Percentiles rank a stretch among this genome's conserved stretches.
Evolutionary conservation across 2,329 filamentous ascomycete genomes (phyloP).

Genomic region (Onygenales sp.): DNA sequence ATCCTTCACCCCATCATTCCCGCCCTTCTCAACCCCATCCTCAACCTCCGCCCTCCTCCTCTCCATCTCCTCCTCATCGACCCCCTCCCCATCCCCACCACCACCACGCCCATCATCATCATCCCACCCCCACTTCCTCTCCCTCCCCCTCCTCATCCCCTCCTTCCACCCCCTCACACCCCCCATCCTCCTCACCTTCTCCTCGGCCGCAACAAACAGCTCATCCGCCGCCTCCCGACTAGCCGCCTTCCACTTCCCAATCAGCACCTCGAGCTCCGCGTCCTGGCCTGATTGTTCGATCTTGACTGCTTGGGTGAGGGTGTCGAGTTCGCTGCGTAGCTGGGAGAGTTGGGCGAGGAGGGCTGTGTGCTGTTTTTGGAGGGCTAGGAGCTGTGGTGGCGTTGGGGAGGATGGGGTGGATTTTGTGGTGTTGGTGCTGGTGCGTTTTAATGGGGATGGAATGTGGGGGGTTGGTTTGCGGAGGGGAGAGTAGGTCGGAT

Average conservation of each 20-base stretch:
- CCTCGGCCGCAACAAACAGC: slow-evolving; percentile 51
- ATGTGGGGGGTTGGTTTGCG: neutral
- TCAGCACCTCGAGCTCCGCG: slow-evolving; percentile 47
- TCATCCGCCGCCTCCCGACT: slow-evolving; percentile 58
- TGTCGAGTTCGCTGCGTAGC: slow-evolving; percentile 38
- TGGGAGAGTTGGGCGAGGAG: slow-evolving; percentile 23
- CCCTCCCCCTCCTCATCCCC: slow-evolving; percentile 36
- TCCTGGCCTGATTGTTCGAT: slow-evolving; percentile 41
- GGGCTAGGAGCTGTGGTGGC: slow-evolving; percentile 16
- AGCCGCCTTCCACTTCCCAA: slow-evolving; percentile 52
- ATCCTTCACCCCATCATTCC: slow-evolving; percentile 22
- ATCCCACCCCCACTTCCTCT: slow-evolving; percentile 28
- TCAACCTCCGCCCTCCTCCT: slow-evolving; percentile 32
- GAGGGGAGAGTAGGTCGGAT: neutral
- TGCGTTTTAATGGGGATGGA: neutral
- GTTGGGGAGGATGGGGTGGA: neutral
- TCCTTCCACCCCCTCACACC: slow-evolving; percentile 50
- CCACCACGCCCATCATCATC: slow-evolving; percentile 23
- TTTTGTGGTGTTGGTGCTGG: slow-evolving; percentile 1
- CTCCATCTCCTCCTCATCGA: slow-evolving; percentile 28
- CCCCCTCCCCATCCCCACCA: slow-evolving; percentile 28
- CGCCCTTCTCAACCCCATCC: slow-evolving; percentile 32
- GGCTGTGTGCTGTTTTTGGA: slow-evolving; percentile 27
- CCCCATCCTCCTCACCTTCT: slow-evolving; percentile 54
- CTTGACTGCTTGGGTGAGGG: slow-evolving; percentile 42